Percentiles rank a stretch among this genome's conserved stretches.
These are phyloP conservation scores for Aristolochia contorta DNA, from an alignment of 164 flowering plant genomes.

Conservation along the genomic window DNA sequence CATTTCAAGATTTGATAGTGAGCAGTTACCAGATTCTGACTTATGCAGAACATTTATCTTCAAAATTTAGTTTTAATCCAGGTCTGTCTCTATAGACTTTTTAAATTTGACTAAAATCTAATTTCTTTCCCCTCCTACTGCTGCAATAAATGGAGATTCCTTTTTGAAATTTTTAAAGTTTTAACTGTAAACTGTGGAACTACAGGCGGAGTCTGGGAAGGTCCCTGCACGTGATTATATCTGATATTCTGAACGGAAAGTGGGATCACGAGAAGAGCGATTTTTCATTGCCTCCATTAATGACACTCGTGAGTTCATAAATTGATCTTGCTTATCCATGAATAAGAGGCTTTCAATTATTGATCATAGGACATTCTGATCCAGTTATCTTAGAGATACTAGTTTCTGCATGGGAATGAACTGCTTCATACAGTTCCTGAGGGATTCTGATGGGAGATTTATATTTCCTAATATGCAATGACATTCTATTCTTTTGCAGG, in stretches of 20 bases:
- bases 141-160: too few species aligned
- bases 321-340: background rate
- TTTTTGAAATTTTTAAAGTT: background rate
- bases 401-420: too few species aligned
- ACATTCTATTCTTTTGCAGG: constrained; percentile 26
- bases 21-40: too few species aligned
- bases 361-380: too few species aligned
- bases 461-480: background rate
- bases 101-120: too few species aligned
- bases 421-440: too few species aligned
- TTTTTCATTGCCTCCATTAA: constrained; percentile 84
- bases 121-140: background rate
- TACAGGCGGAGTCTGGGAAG: constrained; percentile 49
- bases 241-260: constrained; percentile 48
- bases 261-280: constrained; percentile 92
- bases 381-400: too few species aligned
- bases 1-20: too few species aligned
- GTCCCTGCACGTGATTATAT: constrained; percentile 45
- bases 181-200: background rate
- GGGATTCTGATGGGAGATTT: background rate
- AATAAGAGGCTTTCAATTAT: background rate
- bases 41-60: too few species aligned
- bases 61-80: too few species aligned
- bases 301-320: constrained; percentile 66
- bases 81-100: too few species aligned